These are phyloP conservation scores for Hibiscus trionum DNA, from an alignment of 345 rosid genomes.

Conservation along the genomic window DNA sequence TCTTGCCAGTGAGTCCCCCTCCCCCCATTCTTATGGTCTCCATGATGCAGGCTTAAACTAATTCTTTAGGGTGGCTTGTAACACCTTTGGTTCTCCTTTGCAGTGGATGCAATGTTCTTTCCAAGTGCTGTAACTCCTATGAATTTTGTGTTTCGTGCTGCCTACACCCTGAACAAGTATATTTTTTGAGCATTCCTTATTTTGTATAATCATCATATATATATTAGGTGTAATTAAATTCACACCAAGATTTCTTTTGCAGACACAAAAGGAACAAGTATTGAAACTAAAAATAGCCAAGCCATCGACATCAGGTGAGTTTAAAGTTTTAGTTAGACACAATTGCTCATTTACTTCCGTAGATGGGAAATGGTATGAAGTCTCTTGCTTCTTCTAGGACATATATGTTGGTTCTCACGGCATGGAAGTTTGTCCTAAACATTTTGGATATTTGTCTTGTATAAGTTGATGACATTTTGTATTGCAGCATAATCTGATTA, in stretches of 20 bases:
- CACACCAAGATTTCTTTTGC: slow-evolving; percentile 20
- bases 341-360: background rate
- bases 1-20: slow-evolving; percentile 81
- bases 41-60: background rate
- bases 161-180: slow-evolving; percentile 66
- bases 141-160: slow-evolving; percentile 95
- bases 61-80: background rate
- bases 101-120: slow-evolving; percentile 76
- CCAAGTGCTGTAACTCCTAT: slow-evolving; percentile 79
- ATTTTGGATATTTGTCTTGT: background rate
- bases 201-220: slow-evolving; percentile 7
- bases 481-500: background rate
- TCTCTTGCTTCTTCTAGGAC: background rate
- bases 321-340: background rate
- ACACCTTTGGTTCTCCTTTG: slow-evolving; percentile 16
- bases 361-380: background rate
- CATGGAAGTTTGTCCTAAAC: background rate
- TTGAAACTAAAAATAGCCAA: slow-evolving; percentile 62
- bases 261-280: slow-evolving; percentile 56
- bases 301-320: slow-evolving; percentile 75
- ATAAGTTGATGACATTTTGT: background rate
- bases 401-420: background rate
- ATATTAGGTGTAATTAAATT: slow-evolving; percentile 7
- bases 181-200: background rate
- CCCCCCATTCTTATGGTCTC: slow-evolving; percentile 2